A percentile compares a stretch with the other conserved stretches of the same genome.
Conservation (phyloP, 495 filamentous ascomycete species). For the Aspergillus cavernicola region DNA sequence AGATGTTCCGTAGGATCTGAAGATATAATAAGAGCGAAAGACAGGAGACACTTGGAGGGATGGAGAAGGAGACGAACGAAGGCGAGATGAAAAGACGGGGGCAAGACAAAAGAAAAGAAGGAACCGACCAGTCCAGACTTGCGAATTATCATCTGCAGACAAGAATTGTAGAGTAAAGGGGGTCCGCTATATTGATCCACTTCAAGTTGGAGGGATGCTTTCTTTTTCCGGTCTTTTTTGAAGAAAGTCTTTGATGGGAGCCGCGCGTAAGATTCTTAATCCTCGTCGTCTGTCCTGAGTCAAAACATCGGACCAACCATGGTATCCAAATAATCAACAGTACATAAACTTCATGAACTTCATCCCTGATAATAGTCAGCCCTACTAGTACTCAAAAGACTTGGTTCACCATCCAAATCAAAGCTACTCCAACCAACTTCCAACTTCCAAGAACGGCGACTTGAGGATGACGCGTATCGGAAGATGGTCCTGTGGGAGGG, state of each 20-base stretch:
- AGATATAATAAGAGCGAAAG: not conserved
- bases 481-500: not conserved
- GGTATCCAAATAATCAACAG: too few species aligned
- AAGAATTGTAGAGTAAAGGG: not conserved
- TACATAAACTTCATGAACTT: too few species aligned
- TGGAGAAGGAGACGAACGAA: not conserved
- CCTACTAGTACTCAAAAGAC: not conserved
- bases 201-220: not conserved
- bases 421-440: not conserved
- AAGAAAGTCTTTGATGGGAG: not conserved
- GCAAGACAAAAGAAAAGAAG: conserved; percentile 1
- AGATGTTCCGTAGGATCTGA: not conserved
- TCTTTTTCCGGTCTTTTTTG: not conserved
- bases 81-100: not conserved
- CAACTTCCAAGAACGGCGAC: too few species aligned
- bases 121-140: conserved; percentile 2
- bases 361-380: too few species aligned
- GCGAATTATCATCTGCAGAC: not conserved
- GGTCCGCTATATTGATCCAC: conserved; percentile 1
- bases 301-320: not conserved
- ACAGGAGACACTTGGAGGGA: too few species aligned
- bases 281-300: not conserved
- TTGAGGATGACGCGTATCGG: conserved; percentile 2
- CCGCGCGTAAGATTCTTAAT: conserved; percentile 9
- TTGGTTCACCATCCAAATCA: too few species aligned